Evolutionary conservation across 805 yeast species (phyloP), one percentile per base, ranked within the genome.

Genomic region (Kluyveromyces lactis): DNA sequence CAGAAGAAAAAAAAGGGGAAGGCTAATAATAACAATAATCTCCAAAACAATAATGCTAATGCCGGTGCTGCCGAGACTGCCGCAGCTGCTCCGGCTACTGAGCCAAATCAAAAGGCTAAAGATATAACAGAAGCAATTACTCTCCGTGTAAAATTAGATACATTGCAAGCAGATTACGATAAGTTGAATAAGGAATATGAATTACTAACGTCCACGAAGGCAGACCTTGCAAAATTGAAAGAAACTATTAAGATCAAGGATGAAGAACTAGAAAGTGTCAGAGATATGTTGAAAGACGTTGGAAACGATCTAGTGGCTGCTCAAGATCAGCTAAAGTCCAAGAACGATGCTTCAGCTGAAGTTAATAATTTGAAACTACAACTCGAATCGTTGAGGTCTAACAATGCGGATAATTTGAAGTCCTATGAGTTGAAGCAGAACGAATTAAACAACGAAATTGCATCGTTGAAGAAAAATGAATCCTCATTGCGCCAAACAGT

Each of bases 291-390:
- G 39, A 72, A 72, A 46, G 77, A 74, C 41, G 69, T 87, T 19
- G 96, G 96, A 1, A 75, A 83, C 51, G 94, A 86, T 36, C 66
- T 87, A 6, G 94, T 87, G 1, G 71, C 73, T 4, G 75, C 86
- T 0, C 76, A 73, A 46, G 86, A 81, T 33, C 63, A 74, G 39
- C 38, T 79, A 16, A 79, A 81, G 48, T 56, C 47, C 18, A 18
- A 42, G 13, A 9, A 34, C 26, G 30, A 31, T 23, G 36, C 47
- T 37, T 39, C 42, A 18, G 43, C 46, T 15, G 39, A 45, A 4
- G 37, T 55, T 12, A 44, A 51, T 18, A 47, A 45, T 2, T 48
- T 58, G 12, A 52, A 56, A 38, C 28, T 41, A 6, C 55, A 59
- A 42, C 31, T 52, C 8, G 60, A 55, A 36, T 37, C 37, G 12